phyloP scores from a whole-genome alignment of 2,329 filamentous ascomycete genomes.

The Pseudogymnoascus sp. region DNA sequence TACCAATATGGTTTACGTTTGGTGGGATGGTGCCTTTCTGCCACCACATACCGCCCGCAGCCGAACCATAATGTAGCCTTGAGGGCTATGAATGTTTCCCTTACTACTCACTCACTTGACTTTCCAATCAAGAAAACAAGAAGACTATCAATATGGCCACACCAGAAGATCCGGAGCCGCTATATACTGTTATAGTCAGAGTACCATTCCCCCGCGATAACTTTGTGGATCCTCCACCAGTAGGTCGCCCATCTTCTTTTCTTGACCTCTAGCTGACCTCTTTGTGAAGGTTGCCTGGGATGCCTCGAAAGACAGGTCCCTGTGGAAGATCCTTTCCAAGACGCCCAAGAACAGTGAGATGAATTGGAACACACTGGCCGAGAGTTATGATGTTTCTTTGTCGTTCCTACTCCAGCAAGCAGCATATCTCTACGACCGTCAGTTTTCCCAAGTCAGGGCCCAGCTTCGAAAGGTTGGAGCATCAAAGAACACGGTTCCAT shows the following conservation, averaged over 20 bases:
- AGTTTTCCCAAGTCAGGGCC: constrained; percentile 81
- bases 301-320: constrained; percentile 70
- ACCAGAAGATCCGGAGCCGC: constrained; percentile 20
- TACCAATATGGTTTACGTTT: neutral
- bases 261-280: constrained; percentile 10
- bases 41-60: neutral
- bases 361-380: constrained; percentile 56
- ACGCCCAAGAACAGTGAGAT: constrained; percentile 72
- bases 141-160: neutral
- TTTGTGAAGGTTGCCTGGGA: constrained; percentile 73
- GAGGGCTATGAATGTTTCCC: neutral
- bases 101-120: neutral
- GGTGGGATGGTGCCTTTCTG: neutral
- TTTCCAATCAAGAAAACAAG: constrained; percentile 26
- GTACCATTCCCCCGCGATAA: constrained; percentile 81
- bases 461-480: constrained; percentile 74
- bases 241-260: constrained; percentile 36
- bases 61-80: constrained; percentile 3
- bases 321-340: constrained; percentile 86
- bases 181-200: constrained; percentile 69
- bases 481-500: constrained; percentile 46
- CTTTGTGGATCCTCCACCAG: constrained; percentile 84
- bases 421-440: constrained; percentile 85
- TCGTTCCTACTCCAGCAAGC: constrained; percentile 89
- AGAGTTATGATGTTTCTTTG: constrained; percentile 69